phyloP scores from a whole-genome alignment of 768 basidiomycete species.

The Termitomyces sp. region DNA sequence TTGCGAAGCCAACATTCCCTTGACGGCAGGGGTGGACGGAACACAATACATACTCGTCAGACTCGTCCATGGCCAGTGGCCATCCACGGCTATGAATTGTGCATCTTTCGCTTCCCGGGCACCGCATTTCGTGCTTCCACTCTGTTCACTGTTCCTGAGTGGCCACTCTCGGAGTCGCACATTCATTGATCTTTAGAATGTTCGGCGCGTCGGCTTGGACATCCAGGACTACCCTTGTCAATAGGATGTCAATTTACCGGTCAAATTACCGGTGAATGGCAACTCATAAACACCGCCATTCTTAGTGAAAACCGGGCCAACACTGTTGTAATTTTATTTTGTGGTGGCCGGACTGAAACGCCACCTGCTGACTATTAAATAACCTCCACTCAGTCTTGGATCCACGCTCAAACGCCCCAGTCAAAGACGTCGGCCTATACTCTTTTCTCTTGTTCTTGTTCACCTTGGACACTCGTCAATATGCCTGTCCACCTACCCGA shows the following conservation, averaged over 20 bases:
- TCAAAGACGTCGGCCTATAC: neutral
- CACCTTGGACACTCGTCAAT: neutral
- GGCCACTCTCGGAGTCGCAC: neutral
- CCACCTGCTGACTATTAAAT: neutral
- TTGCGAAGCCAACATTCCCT: neutral
- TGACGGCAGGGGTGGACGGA: neutral
- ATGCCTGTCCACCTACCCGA: slow-evolving; percentile 14
- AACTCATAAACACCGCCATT: neutral
- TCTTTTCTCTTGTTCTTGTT: neutral
- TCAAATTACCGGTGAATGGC: neutral
- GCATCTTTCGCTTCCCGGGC: neutral
- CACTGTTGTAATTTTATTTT: neutral
- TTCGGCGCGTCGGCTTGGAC: neutral
- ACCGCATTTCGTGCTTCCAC: neutral
- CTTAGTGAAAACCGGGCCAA: neutral
- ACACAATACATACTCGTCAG: neutral
- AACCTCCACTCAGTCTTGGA: neutral
- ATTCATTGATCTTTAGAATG: neutral
- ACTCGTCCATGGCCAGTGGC: neutral
- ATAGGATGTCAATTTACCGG: neutral
- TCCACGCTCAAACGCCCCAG: neutral
- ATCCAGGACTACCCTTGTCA: no score
- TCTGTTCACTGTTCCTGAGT: neutral
- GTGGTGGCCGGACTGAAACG: slow-evolving; percentile 2
- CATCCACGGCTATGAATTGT: neutral